These are phyloP conservation scores for Cordyceps javanica DNA, from an alignment of 2,329 filamentous ascomycete genomes.

Conservation along the genomic window DNA sequence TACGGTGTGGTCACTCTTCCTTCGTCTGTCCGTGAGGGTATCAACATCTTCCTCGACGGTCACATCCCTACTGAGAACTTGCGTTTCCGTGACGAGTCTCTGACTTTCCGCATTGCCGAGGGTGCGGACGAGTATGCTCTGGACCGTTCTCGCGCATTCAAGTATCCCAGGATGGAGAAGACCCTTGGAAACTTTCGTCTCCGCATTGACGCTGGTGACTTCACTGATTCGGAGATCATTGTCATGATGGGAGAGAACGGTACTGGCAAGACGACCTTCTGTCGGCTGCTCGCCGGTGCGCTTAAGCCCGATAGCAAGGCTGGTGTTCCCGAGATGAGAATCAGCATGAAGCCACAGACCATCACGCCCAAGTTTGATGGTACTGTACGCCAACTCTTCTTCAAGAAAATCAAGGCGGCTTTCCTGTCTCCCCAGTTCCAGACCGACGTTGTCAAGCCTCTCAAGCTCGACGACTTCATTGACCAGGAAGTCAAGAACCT, in stretches of 20 bases:
- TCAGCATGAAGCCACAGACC: constrained; percentile 99
- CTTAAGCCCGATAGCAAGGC: constrained; percentile 79
- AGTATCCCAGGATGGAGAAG: constrained; percentile 88
- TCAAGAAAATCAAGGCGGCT: constrained; percentile 98
- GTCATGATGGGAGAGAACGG: constrained; percentile 99
- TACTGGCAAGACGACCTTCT: constrained; percentile 99
- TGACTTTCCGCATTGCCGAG: constrained; percentile 92
- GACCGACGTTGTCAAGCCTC: constrained; percentile 98
- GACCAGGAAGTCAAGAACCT: constrained; percentile 99
- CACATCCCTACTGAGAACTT: constrained; percentile 98
- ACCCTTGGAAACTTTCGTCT: constrained; percentile 85
- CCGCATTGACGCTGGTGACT: constrained; percentile 71
- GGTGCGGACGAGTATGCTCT: constrained; percentile 80
- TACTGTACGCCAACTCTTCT: constrained; percentile 95
- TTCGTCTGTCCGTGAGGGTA: constrained; percentile 93
- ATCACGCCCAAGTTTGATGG: constrained; percentile 98
- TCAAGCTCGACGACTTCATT: constrained; percentile 98
- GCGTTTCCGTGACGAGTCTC: constrained; percentile 93
- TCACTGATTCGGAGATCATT: constrained; percentile 97
- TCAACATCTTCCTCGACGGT: constrained; percentile 98
- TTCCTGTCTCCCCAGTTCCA: constrained; percentile 98
- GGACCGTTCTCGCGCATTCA: constrained; percentile 79
- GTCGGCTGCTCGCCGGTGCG: constrained; percentile 87
- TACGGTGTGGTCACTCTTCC: constrained; percentile 98
- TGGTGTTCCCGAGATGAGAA: constrained; percentile 86